Percentiles rank a stretch among this genome's conserved stretches.
Conservation (phyloP, 257 asterid species). For the Scutellaria barbata region DNA sequence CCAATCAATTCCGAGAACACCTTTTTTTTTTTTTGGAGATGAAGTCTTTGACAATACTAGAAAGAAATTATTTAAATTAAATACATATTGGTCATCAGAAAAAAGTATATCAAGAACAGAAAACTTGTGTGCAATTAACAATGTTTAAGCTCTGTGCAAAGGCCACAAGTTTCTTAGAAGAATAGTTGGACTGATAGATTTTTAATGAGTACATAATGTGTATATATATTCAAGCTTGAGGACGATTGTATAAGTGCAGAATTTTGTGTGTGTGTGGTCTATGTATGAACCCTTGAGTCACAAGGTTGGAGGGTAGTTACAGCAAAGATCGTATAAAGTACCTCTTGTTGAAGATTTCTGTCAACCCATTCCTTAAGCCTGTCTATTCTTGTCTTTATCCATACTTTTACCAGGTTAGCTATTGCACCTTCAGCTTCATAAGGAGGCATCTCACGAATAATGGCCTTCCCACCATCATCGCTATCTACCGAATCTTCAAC, state of each 20-base stretch:
- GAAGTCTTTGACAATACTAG: constrained; percentile 8
- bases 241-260: neutral
- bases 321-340: constrained; percentile 36
- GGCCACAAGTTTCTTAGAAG: neutral
- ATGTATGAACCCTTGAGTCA: neutral
- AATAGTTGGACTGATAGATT: no score
- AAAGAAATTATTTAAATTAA: neutral
- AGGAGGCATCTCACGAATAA: constrained; percentile 99
- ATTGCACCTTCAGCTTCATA: constrained; percentile 94
- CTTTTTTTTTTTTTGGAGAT: no score
- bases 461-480: constrained; percentile 99
- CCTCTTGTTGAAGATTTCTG: constrained; percentile 98
- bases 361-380: constrained; percentile 90
- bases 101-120: constrained; percentile 6
- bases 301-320: neutral
- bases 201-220: neutral
- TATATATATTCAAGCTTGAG: neutral
- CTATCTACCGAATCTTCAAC: constrained; percentile 99
- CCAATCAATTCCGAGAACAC: no score
- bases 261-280: neutral
- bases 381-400: constrained; percentile 93
- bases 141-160: neutral
- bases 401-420: constrained; percentile 79
- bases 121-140: neutral
- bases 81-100: neutral